These are phyloP conservation scores for Pythium sukuiense DNA, from an alignment of 352 stramenopile genomes.

Conservation along the genomic window DNA sequence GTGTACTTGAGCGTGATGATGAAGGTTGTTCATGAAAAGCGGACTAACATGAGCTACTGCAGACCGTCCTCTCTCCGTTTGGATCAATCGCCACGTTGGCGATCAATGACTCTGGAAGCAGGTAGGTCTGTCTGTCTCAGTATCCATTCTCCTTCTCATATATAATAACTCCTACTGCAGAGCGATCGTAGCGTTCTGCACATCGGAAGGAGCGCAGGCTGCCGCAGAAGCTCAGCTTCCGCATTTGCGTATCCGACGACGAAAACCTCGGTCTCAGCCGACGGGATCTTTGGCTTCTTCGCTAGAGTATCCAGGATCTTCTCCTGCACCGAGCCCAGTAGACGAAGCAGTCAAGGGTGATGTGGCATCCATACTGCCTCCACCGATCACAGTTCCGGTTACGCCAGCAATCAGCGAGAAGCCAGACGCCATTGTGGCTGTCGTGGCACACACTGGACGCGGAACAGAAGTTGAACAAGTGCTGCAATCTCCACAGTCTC, in stretches of 20 bases:
- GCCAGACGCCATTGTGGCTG: background rate
- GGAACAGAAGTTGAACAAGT: too few relatives aligned
- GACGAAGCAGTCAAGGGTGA: background rate
- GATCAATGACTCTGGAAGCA: slow-evolving; percentile 21
- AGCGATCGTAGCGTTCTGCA: slow-evolving; percentile 38
- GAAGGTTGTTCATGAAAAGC: background rate
- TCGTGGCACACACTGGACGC: background rate
- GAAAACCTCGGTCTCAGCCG: slow-evolving; percentile 22
- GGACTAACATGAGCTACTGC: background rate
- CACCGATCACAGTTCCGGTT: background rate
- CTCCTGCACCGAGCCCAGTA: background rate
- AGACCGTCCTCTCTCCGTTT: slow-evolving; percentile 15
- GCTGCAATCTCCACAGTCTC: background rate
- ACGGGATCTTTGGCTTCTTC: background rate
- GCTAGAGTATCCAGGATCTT: background rate
- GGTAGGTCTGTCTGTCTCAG: slow-evolving; percentile 5
- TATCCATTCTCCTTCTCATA: background rate
- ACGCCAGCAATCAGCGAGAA: background rate
- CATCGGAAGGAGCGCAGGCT: slow-evolving; percentile 20
- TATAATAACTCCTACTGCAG: slow-evolving; percentile 2
- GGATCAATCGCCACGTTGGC: slow-evolving; percentile 15
- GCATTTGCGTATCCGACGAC: slow-evolving; percentile 29
- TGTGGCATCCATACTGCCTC: background rate
- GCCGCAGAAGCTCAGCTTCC: slow-evolving; percentile 27
- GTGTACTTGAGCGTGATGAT: background rate